Evolutionary conservation across 495 filamentous ascomycete genomes (phyloP), one percentile per base, ranked within the genome.

Genomic region (Hypoxylon rickii): DNA sequence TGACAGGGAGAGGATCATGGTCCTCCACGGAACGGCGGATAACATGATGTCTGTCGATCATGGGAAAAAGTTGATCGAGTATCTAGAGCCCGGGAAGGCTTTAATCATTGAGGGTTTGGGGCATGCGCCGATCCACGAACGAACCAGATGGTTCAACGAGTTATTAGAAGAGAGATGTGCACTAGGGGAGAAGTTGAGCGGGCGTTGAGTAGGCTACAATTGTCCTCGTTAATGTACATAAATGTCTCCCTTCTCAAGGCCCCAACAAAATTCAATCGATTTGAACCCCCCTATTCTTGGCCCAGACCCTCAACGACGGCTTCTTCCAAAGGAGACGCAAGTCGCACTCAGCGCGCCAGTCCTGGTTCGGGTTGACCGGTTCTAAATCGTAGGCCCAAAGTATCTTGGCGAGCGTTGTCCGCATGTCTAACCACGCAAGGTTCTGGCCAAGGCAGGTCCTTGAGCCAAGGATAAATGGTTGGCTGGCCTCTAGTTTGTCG

Each of bases 11-110:
- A 71, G 89, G 46, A 92, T 96, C 55, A 61, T 86, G 55, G 81
- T 92, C 0, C 59, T 89, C 61, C 89, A 93, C 67, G 90, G 90
- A 8, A 86, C 82, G 5, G 66, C 69, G 11, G 90, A 95, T 75
- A 74, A 75, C 3, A 89, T 95, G 85, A 87, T 96, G 55, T 84
- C 80, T 6, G 70, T 81, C 36, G 79, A 73, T 4, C 89, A 93
- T 70, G 86, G 78, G 1, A 64, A 76, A 49, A 77, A 83, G 56
- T 64, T 89, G 56, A 79, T 80, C 36, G 73, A 79, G 56, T 74
- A 75, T 29, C 59, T 86, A 10, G 36, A 78, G 53, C 80, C 81
- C 5, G 80, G 73, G 12, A 51, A 64, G 56, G 67, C 67, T 20
- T 54, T 75, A 44, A 71, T 88, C 11, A 76, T 84, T 7, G 83